Evolutionary conservation across 2,329 filamentous ascomycete species (phyloP).

Genomic region (Calonectria pseudoturangicola): DNA sequence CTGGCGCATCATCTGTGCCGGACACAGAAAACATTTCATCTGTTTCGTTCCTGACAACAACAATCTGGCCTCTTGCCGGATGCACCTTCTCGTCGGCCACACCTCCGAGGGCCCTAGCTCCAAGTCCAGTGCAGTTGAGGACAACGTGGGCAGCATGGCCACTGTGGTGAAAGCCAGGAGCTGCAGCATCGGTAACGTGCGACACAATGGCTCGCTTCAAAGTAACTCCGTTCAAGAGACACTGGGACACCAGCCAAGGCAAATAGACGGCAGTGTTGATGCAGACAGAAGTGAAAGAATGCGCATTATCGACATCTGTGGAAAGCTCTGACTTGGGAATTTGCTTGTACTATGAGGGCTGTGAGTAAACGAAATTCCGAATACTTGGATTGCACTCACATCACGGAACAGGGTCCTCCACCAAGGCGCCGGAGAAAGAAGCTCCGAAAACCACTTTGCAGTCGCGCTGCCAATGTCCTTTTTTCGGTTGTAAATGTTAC

Average conservation of each 20-base stretch:
- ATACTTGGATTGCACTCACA: background rate
- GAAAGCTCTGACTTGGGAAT: constrained; percentile 24
- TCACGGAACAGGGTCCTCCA: constrained; percentile 33
- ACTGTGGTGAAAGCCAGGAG: constrained; percentile 63
- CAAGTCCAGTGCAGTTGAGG: constrained; percentile 88
- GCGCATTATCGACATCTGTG: constrained; percentile 30
- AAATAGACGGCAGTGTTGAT: constrained; percentile 93
- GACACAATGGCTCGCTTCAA: constrained; percentile 77
- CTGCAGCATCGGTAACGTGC: constrained; percentile 81
- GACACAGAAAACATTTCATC: constrained; percentile 80
- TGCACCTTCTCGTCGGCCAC: constrained; percentile 83
- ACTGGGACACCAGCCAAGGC: constrained; percentile 87
- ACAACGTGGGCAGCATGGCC: constrained; percentile 78
- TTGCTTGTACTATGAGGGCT: constrained; percentile 21
- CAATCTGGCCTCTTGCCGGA: constrained; percentile 87
- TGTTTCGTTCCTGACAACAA: constrained; percentile 86
- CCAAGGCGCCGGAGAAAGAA: constrained; percentile 35
- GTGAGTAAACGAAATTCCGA: background rate
- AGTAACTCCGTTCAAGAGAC: constrained; percentile 80
- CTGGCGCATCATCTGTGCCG: constrained; percentile 82
- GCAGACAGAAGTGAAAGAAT: constrained; percentile 85
- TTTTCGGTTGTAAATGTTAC: constrained; percentile 35
- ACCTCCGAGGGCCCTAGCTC: constrained; percentile 79
- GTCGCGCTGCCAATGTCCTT: constrained; percentile 38
- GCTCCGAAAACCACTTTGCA: constrained; percentile 37